These are phyloP conservation scores for Gossypium sturtianum DNA, from an alignment of 345 rosid species.

Conservation along the genomic window DNA sequence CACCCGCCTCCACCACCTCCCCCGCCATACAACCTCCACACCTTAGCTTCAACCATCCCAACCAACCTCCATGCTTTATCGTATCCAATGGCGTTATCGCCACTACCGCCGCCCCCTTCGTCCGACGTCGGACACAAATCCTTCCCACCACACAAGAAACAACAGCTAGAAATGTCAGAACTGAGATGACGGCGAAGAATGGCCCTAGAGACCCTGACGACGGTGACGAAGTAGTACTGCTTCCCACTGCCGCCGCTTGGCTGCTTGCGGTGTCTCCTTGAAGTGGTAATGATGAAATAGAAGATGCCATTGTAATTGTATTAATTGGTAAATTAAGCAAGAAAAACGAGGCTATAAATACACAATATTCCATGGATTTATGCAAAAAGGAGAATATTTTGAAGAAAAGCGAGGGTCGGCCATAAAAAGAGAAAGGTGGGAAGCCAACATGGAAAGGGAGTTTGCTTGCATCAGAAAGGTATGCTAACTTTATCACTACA, in stretches of 20 bases:
- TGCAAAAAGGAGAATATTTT: background rate
- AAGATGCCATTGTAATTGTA: slow-evolving; percentile 20
- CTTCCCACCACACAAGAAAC: slow-evolving; percentile 59
- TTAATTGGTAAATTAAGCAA: background rate
- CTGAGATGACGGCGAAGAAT: slow-evolving; percentile 59
- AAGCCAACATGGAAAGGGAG: slow-evolving; percentile 28
- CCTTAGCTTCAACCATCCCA: slow-evolving; percentile 39
- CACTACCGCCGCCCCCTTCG: background rate
- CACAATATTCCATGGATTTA: background rate
- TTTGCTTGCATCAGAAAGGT: background rate
- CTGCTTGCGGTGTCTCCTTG: background rate
- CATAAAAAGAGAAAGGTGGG: slow-evolving; percentile 20
- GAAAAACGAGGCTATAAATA: background rate
- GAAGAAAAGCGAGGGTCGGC: slow-evolving; percentile 6
- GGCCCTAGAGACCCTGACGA: slow-evolving; percentile 67
- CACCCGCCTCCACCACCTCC: slow-evolving; percentile 36
- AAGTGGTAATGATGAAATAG: slow-evolving; percentile 22
- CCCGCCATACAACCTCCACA: slow-evolving; percentile 27
- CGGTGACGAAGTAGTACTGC: slow-evolving; percentile 8
- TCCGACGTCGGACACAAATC: slow-evolving; percentile 29
- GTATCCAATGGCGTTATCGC: slow-evolving; percentile 29
- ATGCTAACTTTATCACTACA: background rate
- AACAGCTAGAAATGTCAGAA: slow-evolving; percentile 42
- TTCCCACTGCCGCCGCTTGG: background rate
- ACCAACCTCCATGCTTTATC: slow-evolving; percentile 30